Conservation (phyloP, 2,329 filamentous ascomycete species). For the Alternaria sp. region DNA sequence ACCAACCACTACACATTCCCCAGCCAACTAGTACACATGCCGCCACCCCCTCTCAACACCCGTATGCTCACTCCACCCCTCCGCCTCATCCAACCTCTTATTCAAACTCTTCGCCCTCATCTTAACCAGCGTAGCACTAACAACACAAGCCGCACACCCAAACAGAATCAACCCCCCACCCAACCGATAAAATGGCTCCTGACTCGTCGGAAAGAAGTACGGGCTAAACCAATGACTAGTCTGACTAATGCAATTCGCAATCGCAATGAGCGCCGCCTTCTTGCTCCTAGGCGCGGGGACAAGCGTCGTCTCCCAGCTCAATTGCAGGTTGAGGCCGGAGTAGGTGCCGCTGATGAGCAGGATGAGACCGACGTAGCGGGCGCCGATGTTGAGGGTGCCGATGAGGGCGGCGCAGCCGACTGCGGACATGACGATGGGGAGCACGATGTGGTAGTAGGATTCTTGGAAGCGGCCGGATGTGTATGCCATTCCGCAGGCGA, state of each 20-base stretch:
- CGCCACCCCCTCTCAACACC: constrained; percentile 39
- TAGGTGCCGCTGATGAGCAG: constrained; percentile 48
- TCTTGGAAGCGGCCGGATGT: constrained; percentile 39
- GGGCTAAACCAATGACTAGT: constrained; percentile 53
- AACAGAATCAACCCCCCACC: constrained; percentile 35
- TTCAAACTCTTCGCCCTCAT: constrained; percentile 35
- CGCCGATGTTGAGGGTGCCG: constrained; percentile 36
- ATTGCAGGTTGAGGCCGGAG: constrained; percentile 50
- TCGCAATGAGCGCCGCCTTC: constrained; percentile 52
- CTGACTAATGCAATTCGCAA: constrained; percentile 52
- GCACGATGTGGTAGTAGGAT: constrained; percentile 37
- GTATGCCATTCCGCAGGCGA: constrained; percentile 33
- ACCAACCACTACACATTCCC: background rate
- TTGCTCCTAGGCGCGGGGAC: constrained; percentile 52
- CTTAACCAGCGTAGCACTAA: constrained; percentile 13
- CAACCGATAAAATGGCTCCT: constrained; percentile 29
- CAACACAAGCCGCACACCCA: constrained; percentile 30
- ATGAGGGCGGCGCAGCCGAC: constrained; percentile 37
- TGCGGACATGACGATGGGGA: constrained; percentile 29
- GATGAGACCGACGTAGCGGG: constrained; percentile 38
- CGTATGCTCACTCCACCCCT: constrained; percentile 34
- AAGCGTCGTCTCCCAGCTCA: constrained; percentile 53
- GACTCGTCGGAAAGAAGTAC: constrained; percentile 46
- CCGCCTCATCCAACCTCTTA: constrained; percentile 35
- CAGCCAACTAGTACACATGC: constrained; percentile 26